Percentiles rank a stretch among this genome's conserved stretches.
Conservation (phyloP, 2,329 filamentous ascomycete species). For the Cladosporium sp. region DNA sequence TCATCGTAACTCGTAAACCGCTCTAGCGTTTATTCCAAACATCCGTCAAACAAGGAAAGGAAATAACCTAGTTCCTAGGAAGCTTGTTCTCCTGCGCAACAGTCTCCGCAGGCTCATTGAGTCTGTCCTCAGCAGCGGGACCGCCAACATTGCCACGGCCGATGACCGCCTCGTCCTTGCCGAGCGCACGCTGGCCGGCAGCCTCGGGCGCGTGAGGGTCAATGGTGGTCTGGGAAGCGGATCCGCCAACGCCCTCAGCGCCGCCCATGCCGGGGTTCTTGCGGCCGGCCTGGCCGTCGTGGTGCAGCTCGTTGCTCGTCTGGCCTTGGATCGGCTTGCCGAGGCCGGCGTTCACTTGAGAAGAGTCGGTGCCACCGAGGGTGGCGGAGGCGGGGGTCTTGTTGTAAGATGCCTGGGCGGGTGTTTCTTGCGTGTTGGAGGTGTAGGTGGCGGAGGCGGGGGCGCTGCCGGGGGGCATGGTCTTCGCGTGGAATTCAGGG, state of each 20-base stretch:
- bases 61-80: conserved; percentile 4
- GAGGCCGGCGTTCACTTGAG: conserved; percentile 50
- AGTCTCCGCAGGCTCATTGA: conserved; percentile 28
- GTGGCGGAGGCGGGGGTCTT: conserved; percentile 43
- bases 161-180: conserved; percentile 21
- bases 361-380: conserved; percentile 49
- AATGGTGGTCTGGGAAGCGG: conserved; percentile 19
- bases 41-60: too few relatives aligned
- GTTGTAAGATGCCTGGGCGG: conserved; percentile 40
- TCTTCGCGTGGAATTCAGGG: conserved; percentile 62
- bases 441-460: conserved; percentile 46
- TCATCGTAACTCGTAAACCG: conserved; percentile 6
- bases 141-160: conserved; percentile 35
- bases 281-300: conserved; percentile 31
- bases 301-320: conserved; percentile 44
- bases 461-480: conserved; percentile 59
- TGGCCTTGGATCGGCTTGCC: conserved; percentile 50
- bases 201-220: conserved; percentile 20
- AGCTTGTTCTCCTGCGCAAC: conserved; percentile 28
- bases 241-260: conserved; percentile 41
- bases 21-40: not conserved
- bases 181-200: conserved; percentile 35
- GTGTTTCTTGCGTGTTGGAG: conserved; percentile 38
- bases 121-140: conserved; percentile 32
- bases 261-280: conserved; percentile 39